Base-by-base conservation (phyloP, 169 alveolate species). In the Neospora caninum region DNA sequence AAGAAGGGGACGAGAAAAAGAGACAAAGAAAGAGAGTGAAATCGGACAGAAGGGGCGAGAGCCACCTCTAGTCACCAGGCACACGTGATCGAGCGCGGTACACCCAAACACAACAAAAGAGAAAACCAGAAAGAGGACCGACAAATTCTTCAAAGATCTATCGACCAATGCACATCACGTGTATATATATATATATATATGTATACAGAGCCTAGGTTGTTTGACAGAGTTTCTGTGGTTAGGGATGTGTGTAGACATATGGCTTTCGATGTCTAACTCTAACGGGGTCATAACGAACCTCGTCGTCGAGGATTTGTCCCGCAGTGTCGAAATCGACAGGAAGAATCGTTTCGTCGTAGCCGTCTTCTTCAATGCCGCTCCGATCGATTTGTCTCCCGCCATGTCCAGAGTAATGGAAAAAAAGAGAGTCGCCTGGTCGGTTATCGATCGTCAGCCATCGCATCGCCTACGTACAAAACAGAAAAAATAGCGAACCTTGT, bases 361-460 rank as follows among this genome's bases (percentile, higher is more conserved):
- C 97, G 87, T 95, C 97, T 88, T 94, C 87, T 84, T 91, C 95
- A 38, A 38, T 38, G 91, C 83, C 86, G 42, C 67, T 43, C 54
- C 69, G 91, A 84, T 93, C 96, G 58, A 87, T 78, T 88, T 93
- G 91, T 88, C 95, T 95, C 34, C 96, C 95, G 38, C 97, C 96
- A 42, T 89, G 93, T 7, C 97, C 97, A 34, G 97, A 96, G 93
- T 84, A 96, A 80, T 95, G 95, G 94, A 96, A 96, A 92, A 96
- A 95, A 42, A 95, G 96, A 20, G 94, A 92, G 89, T 96, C 97
- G 2, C 97, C 97, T 42, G 96, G 94, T 41, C 93, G 92, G 88
- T 93, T 95, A 78, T 91, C 96, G 38, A 41, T 58, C 54, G 94
- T 92, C 45, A 96, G 87, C 97, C 97, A 96, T 31, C 91, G 88